phyloP scores from a whole-genome alignment of 768 basidiomycete genomes.

The Nevesoporus exiguus region DNA sequence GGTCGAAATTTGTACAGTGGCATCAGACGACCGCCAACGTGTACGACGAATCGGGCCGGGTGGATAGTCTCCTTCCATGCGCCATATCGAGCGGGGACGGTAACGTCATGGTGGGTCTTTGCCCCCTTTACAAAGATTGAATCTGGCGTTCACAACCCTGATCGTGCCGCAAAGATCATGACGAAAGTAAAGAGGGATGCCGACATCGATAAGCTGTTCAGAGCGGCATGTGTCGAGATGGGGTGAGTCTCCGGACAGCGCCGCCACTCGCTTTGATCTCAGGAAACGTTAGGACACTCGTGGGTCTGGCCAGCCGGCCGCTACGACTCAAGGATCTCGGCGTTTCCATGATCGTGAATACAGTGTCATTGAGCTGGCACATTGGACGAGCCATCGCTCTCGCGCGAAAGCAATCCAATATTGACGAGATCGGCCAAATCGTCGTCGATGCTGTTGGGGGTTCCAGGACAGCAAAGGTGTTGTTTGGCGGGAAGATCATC shows the following conservation, averaged over 20 bases:
- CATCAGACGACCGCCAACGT: conserved; percentile 33
- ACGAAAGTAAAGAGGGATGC: conserved; percentile 42
- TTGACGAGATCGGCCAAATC: conserved; percentile 36
- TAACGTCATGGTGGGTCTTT: conserved; percentile 29
- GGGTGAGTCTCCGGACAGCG: conserved; percentile 29
- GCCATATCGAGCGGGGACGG: conserved; percentile 38
- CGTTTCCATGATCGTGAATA: conserved; percentile 45
- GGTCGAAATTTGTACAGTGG: conserved; percentile 15
- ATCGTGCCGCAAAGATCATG: conserved; percentile 32
- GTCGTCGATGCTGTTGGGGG: conserved; percentile 38
- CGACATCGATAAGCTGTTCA: conserved; percentile 43
- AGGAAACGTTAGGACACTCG: conserved; percentile 34
- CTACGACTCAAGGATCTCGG: conserved; percentile 35
- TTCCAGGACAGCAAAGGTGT: conserved; percentile 31
- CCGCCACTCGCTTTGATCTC: neutral
- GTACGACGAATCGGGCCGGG: conserved; percentile 26
- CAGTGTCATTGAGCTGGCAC: conserved; percentile 59
- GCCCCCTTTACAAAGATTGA: neutral
- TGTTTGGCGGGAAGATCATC: conserved; percentile 61
- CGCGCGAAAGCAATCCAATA: conserved; percentile 44
- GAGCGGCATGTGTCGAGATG: conserved; percentile 50
- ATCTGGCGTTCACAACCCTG: conserved; percentile 2
- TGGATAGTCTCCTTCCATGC: conserved; percentile 29
- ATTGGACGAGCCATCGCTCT: conserved; percentile 57
- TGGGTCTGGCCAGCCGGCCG: conserved; percentile 43